Evolutionary conservation across 1,284 basidiomycete genomes (phyloP).

Genomic region (Moesziomyces antarcticus): DNA sequence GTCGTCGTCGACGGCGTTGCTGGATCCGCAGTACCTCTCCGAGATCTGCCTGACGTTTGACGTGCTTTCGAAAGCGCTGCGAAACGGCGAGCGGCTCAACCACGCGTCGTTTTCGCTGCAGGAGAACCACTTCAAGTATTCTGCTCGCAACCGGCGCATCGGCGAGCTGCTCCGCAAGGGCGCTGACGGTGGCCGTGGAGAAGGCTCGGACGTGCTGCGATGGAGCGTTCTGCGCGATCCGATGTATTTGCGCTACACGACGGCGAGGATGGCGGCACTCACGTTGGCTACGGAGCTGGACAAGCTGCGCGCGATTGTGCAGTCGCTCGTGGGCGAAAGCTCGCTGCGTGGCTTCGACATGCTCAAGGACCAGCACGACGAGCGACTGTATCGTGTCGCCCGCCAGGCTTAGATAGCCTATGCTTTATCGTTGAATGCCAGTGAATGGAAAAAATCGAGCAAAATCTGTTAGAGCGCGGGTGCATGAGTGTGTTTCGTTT

Average conservation of each 20-base stretch:
- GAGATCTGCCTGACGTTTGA: constrained; percentile 51
- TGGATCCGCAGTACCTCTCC: constrained; percentile 48
- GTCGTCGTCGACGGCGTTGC: constrained; percentile 44
- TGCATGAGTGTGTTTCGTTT: too few relatives aligned
- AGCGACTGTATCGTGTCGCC: constrained; percentile 17
- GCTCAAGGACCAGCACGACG: constrained; percentile 38
- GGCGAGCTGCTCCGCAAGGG: constrained; percentile 23
- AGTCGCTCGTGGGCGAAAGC: constrained; percentile 49
- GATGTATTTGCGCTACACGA: constrained; percentile 49
- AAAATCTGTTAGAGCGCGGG: too few relatives aligned
- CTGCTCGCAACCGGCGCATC: constrained; percentile 22
- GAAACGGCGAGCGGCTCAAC: constrained; percentile 45
- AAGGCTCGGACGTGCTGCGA: constrained; percentile 30
- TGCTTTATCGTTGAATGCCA: not conserved
- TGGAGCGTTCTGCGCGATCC: constrained; percentile 43
- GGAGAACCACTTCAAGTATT: constrained; percentile 42
- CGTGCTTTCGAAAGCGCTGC: constrained; percentile 45
- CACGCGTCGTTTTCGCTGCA: constrained; percentile 35
- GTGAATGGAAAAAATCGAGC: not conserved
- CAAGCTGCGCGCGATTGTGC: constrained; percentile 46
- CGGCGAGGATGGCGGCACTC: constrained; percentile 49
- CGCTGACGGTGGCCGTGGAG: not conserved
- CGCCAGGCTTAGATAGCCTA: too few relatives aligned
- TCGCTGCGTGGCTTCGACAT: constrained; percentile 39
- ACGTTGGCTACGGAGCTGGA: constrained; percentile 48